Evolutionary conservation across 2,329 filamentous ascomycete genomes (phyloP), one percentile per base, ranked within the genome.

Genomic region (Reticulascus tulasneorum): DNA sequence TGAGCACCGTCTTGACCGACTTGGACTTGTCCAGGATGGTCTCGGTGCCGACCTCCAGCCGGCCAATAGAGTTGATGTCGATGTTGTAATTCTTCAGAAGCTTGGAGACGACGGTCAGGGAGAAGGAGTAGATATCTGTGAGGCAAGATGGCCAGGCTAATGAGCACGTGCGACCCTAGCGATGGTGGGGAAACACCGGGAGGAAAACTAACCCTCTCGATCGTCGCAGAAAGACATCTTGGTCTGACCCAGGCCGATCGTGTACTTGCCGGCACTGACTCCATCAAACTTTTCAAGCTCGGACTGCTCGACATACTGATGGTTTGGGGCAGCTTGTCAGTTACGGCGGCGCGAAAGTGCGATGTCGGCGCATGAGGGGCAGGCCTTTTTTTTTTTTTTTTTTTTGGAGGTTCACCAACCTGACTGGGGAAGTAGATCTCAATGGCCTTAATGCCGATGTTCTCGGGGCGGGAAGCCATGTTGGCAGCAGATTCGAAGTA

Each of bases 211-310:
- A 89, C 86, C 86, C 72, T 93, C 86, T 58, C 85, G 81, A 59
- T 93, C 86, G 66, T 93, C 86, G 63, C 86, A 91, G 69, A 93
- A 93, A 73, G 81, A 83, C 86, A 93, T 93, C 71, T 86, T 88
- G 59, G 84, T 91, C 76, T 93, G 86, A 55, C 86, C 86, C 38
- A 93, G 82, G 63, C 86, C 86, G 67, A 93, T 91, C 56, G 86
- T 93, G 75, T 93, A 93, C 70, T 93, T 93, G 50, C 86, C 86
- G 38, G 79, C 63, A 60, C 77, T 77, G 55, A 87, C 85, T 61
- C 85, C 86, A 77, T 93, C 86, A 67, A 88, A 87, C 67, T 87
- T 86, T 65, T 91, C 86, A 46, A 93, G 77, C 62, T 90, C 85
- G 39, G 71, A 63, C 69, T 93, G 86, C 59, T 90, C 84, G 54